Evolutionary conservation across 2,329 filamentous ascomycete species (phyloP), one percentile per base, ranked within the genome.

Genomic region (Arthrobotrys sphaeroides): DNA sequence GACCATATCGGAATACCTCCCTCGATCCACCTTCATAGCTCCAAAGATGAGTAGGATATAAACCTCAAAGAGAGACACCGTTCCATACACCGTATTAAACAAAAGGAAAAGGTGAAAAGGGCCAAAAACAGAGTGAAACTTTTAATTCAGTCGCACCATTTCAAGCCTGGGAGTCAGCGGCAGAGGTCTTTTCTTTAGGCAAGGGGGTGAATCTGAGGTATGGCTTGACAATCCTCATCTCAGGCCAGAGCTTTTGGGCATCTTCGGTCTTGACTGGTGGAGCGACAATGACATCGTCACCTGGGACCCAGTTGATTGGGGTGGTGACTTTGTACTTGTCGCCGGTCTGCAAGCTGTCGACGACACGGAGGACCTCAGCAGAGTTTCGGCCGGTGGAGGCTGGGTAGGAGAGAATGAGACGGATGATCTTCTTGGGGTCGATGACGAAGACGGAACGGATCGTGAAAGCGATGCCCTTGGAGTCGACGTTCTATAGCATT

Each of bases 371-470:
- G 49, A 88, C 86, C 80, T 88, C 87, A 4, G 84, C 83, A 5
- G 85, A 85, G 80, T 88, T 89, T 49, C 87, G 82, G 36, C 88
- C 87, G 40, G 87, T 89, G 65, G 86, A 88, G 57, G 88, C 88
- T 24, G 87, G 87, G 84, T 89, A 89, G 77, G 86, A 86, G 74
- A 89, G 83, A 80, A 88, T 89, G 67, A 86, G 84, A 78, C 87
- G 87, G 81, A 89, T 89, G 76, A 85, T 88, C 85, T 88, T 88
- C 83, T 86, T 87, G 69, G 87, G 88, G 83, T 89, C 87, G 82
- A 89, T 88, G 82, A 89, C 83, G 83, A 89, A 89, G 80, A 89
- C 87, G 66, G 86, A 88, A 81, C 88, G 87, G 82, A 89, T 89
- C 80, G 87, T 89, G 82, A 89, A 89, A 57, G 88, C 87, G 65